Evolutionary conservation across 2,329 filamentous ascomycete genomes (phyloP).

Genomic region (Cercospora citrullina): DNA sequence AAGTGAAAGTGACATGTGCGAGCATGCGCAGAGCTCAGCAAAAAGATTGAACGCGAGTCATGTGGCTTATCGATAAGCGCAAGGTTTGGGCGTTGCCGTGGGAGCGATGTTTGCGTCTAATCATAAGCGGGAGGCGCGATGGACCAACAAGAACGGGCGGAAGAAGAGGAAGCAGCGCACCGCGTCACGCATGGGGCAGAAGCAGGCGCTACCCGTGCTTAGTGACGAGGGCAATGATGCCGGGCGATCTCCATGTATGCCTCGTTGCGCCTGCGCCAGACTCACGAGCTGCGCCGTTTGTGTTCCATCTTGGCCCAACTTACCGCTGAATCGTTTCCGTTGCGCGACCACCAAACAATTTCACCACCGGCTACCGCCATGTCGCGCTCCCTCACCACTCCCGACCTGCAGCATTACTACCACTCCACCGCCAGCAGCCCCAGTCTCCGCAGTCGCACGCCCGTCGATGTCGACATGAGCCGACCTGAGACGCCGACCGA

Average conservation of each 20-base stretch:
- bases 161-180: neutral
- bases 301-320: slow-evolving; percentile 22
- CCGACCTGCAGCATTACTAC: slow-evolving; percentile 26
- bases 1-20: neutral
- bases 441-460: slow-evolving; percentile 46
- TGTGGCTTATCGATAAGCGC: neutral
- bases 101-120: slow-evolving; percentile 3
- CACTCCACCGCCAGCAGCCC: slow-evolving; percentile 46
- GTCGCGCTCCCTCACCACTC: slow-evolving; percentile 10
- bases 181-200: slow-evolving; percentile 5
- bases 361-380: neutral
- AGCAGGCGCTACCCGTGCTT: slow-evolving; percentile 1
- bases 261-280: slow-evolving; percentile 22
- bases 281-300: slow-evolving; percentile 15
- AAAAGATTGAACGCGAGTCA: slow-evolving; percentile 5
- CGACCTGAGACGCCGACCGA: slow-evolving; percentile 37
- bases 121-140: neutral
- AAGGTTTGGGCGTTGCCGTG: neutral
- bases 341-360: slow-evolving; percentile 7
- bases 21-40: neutral
- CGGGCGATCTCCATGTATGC: slow-evolving; percentile 19
- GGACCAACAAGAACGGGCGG: neutral
- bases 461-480: slow-evolving; percentile 36
- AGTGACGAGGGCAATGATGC: neutral
- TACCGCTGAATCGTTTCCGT: slow-evolving; percentile 6